Percentiles rank a stretch among this genome's conserved stretches.
Conservation (phyloP, 257 asterid genomes). For the Capsicum rhomboideum region DNA sequence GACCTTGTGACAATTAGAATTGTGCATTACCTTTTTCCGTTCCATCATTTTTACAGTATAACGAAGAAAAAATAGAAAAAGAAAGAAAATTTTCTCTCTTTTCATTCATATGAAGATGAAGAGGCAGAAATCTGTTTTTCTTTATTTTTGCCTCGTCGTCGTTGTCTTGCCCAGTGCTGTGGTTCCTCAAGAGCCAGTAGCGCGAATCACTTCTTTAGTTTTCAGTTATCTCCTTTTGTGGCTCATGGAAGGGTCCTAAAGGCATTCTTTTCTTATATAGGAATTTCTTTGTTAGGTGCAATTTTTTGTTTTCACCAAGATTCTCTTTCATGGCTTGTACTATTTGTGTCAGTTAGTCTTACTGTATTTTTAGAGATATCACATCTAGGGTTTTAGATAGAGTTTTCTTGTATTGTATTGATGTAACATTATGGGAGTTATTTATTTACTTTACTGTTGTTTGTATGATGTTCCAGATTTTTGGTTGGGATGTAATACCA, state of each 20-base stretch:
- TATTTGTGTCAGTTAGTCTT: background rate
- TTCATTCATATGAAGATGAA: constrained; percentile 11
- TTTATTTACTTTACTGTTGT: background rate
- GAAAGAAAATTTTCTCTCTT: background rate
- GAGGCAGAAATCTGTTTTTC: constrained; percentile 31
- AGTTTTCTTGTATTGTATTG: background rate
- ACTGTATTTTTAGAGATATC: background rate
- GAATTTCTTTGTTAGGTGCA: background rate
- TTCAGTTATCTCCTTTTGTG: background rate
- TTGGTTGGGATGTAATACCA: background rate
- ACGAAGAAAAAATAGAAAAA: background rate
- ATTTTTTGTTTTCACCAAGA: background rate
- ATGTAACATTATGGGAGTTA: background rate
- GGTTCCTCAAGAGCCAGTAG: background rate
- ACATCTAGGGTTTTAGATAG: background rate
- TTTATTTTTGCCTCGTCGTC: constrained; percentile 32
- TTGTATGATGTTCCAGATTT: background rate
- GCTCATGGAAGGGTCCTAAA: background rate
- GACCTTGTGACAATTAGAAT: background rate
- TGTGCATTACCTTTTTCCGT: background rate
- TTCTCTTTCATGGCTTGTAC: background rate
- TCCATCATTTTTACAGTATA: background rate
- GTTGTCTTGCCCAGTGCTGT: constrained; percentile 5
- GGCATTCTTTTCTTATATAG: background rate
- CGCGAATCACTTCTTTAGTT: background rate